phyloP scores from a whole-genome alignment of 169 alveolate genomes.

The Hepatocystis sp. region DNA sequence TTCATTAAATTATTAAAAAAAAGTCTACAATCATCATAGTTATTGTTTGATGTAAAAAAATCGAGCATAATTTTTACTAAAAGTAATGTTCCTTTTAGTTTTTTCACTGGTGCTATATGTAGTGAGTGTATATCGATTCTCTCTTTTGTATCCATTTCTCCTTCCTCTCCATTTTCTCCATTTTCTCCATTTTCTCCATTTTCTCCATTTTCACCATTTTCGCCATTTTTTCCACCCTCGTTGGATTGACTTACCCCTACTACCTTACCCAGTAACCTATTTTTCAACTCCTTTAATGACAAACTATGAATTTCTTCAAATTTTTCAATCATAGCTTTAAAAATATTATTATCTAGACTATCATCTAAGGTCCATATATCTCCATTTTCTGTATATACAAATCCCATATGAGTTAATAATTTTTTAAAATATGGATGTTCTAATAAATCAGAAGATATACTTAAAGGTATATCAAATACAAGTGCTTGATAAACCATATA shows the following conservation, averaged over 20 bases:
- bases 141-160: no score
- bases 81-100: conserved; percentile 28
- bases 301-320: conserved; percentile 31
- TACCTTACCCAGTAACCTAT: background rate
- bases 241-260: background rate
- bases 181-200: conserved; percentile 2
- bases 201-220: background rate
- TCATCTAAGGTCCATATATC: conserved; percentile 46
- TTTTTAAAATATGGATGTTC: conserved; percentile 51
- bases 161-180: no score
- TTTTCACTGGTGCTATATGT: background rate
- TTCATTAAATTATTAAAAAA: conserved; percentile 39
- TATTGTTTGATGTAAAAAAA: conserved; percentile 21
- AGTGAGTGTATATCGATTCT: no score
- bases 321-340: conserved; percentile 23
- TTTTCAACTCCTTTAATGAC: conserved; percentile 2
- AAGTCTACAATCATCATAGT: conserved; percentile 50
- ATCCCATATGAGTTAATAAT: conserved; percentile 28
- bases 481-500: conserved; percentile 14
- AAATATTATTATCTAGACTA: conserved; percentile 24
- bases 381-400: conserved; percentile 20
- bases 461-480: conserved; percentile 55
- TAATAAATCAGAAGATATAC: conserved; percentile 47
- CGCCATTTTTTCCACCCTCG: background rate
- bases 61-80: conserved; percentile 39